These are phyloP conservation scores for Neofusicoccum kwambonambiense DNA, from an alignment of 2,329 filamentous ascomycete species.

Conservation along the genomic window DNA sequence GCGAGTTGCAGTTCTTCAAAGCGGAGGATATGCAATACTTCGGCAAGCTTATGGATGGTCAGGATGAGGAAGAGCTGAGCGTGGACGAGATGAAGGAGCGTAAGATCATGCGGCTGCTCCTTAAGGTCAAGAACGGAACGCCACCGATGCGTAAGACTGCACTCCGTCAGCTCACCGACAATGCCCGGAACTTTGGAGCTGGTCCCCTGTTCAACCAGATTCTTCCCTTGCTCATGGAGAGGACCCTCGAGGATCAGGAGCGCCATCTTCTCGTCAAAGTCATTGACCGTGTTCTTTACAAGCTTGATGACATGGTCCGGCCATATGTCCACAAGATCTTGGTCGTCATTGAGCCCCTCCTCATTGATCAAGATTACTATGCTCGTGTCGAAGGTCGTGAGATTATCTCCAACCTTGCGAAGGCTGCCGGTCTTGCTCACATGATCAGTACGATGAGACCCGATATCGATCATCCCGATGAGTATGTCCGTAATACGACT, in stretches of 20 bases:
- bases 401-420: slow-evolving; percentile 96
- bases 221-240: slow-evolving; percentile 94
- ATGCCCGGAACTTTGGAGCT: slow-evolving; percentile 92
- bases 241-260: slow-evolving; percentile 95
- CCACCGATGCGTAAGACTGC: slow-evolving; percentile 99
- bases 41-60: slow-evolving; percentile 91
- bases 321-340: slow-evolving; percentile 98
- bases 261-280: slow-evolving; percentile 98
- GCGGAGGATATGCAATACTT: slow-evolving; percentile 99
- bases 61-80: slow-evolving; percentile 82
- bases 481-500: slow-evolving; percentile 97
- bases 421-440: slow-evolving; percentile 92
- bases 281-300: slow-evolving; percentile 97
- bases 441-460: slow-evolving; percentile 99
- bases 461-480: slow-evolving; percentile 96
- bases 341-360: slow-evolving; percentile 96
- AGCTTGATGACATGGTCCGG: slow-evolving; percentile 92
- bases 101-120: slow-evolving; percentile 94
- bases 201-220: slow-evolving; percentile 97
- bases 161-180: slow-evolving; percentile 93
- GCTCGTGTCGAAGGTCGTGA: slow-evolving; percentile 96
- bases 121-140: slow-evolving; percentile 99
- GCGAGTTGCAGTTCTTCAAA: slow-evolving; percentile 97
- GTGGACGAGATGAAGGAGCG: slow-evolving; percentile 96
- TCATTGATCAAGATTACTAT: slow-evolving; percentile 99